Percentiles rank a stretch among this genome's conserved stretches.
phyloP scores from a whole-genome alignment of 495 filamentous ascomycete genomes.

The Chaetomium tenue region DNA sequence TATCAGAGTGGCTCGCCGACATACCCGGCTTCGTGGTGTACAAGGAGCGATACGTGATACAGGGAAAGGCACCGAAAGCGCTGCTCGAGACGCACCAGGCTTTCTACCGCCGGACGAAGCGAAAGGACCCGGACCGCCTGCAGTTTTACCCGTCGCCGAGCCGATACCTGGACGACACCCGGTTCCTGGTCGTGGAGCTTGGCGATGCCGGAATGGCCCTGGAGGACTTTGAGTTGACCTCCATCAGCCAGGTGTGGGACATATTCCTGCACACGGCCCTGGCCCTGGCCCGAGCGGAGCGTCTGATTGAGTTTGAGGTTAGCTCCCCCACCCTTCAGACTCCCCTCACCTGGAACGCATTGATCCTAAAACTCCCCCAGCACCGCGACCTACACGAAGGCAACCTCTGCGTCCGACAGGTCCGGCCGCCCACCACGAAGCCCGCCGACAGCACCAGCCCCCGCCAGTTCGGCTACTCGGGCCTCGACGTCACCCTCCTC shows the following conservation, averaged over 20 bases:
- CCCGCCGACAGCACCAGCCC: constrained; percentile 29
- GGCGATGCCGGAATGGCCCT: constrained; percentile 79
- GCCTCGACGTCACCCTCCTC: constrained; percentile 76
- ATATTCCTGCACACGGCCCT: constrained; percentile 80
- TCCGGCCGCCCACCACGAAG: constrained; percentile 40
- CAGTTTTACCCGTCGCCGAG: constrained; percentile 64
- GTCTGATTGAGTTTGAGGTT: constrained; percentile 70
- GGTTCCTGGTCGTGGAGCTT: constrained; percentile 83
- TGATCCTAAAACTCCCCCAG: constrained; percentile 28
- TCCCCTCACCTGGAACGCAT: background rate
- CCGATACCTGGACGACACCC: constrained; percentile 62
- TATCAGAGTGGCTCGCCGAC: constrained; percentile 71
- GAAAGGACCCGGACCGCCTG: constrained; percentile 56
- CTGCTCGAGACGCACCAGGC: constrained; percentile 62
- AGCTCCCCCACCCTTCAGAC: constrained; percentile 8
- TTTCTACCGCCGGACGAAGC: constrained; percentile 61
- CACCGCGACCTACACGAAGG: constrained; percentile 88
- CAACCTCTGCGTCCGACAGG: constrained; percentile 71
- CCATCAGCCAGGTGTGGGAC: constrained; percentile 69
- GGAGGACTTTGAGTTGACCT: constrained; percentile 58
- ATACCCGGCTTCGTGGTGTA: constrained; percentile 93
- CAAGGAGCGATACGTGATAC: constrained; percentile 70
- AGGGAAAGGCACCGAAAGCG: constrained; percentile 61
- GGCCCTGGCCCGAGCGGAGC: constrained; percentile 73
- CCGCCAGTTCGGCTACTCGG: constrained; percentile 62